phyloP scores from a whole-genome alignment of 352 stramenopile genomes.

The Peronospora belbahrii region DNA sequence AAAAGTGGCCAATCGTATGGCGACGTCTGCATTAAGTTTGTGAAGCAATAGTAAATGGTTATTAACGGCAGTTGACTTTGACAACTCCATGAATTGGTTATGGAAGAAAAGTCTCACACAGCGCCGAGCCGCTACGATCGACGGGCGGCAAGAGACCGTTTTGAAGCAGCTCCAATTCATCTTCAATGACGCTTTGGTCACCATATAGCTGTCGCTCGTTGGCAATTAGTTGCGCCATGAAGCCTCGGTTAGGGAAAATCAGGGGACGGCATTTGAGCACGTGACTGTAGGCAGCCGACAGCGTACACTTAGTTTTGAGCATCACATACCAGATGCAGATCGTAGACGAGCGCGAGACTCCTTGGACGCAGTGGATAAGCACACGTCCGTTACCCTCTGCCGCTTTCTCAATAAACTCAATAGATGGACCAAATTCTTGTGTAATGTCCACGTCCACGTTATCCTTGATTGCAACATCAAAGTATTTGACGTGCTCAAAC shows the following conservation, averaged over 20 bases:
- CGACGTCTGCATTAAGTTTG: background rate
- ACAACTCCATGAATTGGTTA: conserved; percentile 11
- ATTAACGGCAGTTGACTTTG: conserved; percentile 12
- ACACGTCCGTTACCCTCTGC: conserved; percentile 32
- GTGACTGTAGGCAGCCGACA: conserved; percentile 73
- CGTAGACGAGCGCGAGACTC: conserved; percentile 67
- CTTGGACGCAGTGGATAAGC: conserved; percentile 79
- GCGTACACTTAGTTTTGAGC: conserved; percentile 55
- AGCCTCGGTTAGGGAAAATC: conserved; percentile 74
- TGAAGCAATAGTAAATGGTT: conserved; percentile 18
- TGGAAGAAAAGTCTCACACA: conserved; percentile 40
- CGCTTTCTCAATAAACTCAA: conserved; percentile 51
- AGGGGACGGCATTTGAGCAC: conserved; percentile 66
- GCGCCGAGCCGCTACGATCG: conserved; percentile 50
- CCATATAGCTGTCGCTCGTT: conserved; percentile 63
- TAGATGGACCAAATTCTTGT: conserved; percentile 37
- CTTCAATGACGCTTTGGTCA: conserved; percentile 46
- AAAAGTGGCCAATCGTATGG: no score
- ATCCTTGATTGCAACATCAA: conserved; percentile 60
- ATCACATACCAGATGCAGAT: conserved; percentile 81
- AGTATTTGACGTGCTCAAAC: conserved; percentile 47
- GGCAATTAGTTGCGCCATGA: conserved; percentile 71
- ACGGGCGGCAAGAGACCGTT: conserved; percentile 47
- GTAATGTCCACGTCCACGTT: conserved; percentile 51
- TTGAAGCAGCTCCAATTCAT: conserved; percentile 66